These are phyloP conservation scores for Sherardia arvensis DNA, from an alignment of 257 asterid genomes.

Conservation along the genomic window DNA sequence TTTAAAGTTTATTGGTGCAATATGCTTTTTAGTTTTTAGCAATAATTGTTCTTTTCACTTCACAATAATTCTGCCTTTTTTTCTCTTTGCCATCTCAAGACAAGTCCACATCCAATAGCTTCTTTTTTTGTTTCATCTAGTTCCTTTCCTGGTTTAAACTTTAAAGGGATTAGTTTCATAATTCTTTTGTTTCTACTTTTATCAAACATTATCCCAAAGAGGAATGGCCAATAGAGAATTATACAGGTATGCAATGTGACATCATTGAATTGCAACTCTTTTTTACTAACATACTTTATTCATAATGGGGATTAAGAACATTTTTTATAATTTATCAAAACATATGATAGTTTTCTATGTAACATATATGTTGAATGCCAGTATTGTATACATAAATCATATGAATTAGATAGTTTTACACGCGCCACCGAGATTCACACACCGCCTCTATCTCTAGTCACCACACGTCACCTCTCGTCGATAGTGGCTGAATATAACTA, in stretches of 20 bases:
- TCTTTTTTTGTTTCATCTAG: neutral
- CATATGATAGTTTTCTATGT: no score
- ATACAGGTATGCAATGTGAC: neutral
- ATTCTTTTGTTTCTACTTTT: neutral
- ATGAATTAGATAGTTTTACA: no score
- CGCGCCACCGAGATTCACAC: no score
- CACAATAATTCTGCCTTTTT: constrained; percentile 23
- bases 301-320: no score
- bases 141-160: neutral
- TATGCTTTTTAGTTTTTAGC: constrained; percentile 16
- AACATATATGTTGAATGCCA: no score
- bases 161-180: neutral
- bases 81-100: constrained; percentile 27
- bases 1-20: constrained; percentile 11
- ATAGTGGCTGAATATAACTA: no score
- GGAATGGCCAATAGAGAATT: neutral
- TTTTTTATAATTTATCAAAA: no score
- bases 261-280: neutral
- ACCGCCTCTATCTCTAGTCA: no score
- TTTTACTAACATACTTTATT: neutral
- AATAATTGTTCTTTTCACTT: constrained; percentile 17
- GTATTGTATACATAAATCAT: no score
- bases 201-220: neutral
- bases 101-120: constrained; percentile 30
- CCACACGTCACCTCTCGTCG: no score